Percentiles rank a stretch among this genome's conserved stretches.
Conservation (phyloP, 768 basidiomycete species). For the Hericium erinaceus region DNA sequence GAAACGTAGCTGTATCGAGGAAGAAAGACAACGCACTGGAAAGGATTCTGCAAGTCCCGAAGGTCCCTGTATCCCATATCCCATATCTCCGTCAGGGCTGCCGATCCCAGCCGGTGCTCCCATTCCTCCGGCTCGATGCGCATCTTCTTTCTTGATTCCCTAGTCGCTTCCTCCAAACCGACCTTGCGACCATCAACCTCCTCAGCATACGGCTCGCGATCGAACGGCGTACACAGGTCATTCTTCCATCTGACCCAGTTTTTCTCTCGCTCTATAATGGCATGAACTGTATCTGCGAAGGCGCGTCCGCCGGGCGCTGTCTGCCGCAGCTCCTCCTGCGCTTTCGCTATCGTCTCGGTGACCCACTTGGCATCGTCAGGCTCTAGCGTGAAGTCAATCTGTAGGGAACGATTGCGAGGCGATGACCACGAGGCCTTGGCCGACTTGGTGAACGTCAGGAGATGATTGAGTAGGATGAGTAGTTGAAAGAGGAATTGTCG, state of each 20-base stretch:
- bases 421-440: conserved; percentile 54
- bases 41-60: conserved; percentile 51
- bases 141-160: conserved; percentile 40
- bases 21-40: conserved; percentile 39
- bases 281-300: conserved; percentile 64
- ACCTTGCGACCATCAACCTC: conserved; percentile 40
- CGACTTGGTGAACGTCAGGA: conserved; percentile 63
- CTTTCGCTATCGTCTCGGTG: conserved; percentile 54
- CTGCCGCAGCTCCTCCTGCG: conserved; percentile 47
- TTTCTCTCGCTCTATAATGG: conserved; percentile 72
- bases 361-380: conserved; percentile 66
- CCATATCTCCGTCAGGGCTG: conserved; percentile 74
- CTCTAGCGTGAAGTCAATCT: conserved; percentile 76
- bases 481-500: conserved; percentile 86
- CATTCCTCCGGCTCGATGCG: conserved; percentile 51
- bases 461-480: conserved; percentile 66
- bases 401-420: conserved; percentile 65
- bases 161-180: conserved; percentile 57
- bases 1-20: not conserved
- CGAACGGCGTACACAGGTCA: conserved; percentile 70
- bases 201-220: conserved; percentile 54
- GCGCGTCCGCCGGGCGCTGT: conserved; percentile 71
- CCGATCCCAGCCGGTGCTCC: conserved; percentile 58
- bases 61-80: conserved; percentile 67
- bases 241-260: conserved; percentile 93